A percentile compares a stretch with the other conserved stretches of the same genome.
Evolutionary conservation across 495 filamentous ascomycete genomes (phyloP).

Genomic region (Xylaria sp.): DNA sequence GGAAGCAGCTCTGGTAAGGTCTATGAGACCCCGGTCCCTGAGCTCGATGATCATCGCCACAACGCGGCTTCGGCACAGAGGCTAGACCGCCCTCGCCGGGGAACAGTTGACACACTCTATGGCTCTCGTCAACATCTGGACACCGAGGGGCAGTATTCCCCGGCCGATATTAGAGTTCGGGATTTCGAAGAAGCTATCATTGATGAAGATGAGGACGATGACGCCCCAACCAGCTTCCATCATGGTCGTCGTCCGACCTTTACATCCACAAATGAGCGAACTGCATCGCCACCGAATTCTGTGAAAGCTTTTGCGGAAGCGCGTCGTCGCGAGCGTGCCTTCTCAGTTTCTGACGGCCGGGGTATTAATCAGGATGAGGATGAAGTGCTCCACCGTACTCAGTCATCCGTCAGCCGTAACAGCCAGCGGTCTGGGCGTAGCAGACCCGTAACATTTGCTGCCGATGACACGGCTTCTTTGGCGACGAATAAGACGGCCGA

Average conservation of each 20-base stretch:
- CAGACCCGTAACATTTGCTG: slow-evolving; percentile 51
- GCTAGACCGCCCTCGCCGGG: slow-evolving; percentile 57
- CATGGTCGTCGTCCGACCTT: slow-evolving; percentile 57
- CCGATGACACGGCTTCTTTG: slow-evolving; percentile 55
- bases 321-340: slow-evolving; percentile 62
- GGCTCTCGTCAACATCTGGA: slow-evolving; percentile 52
- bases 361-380: slow-evolving; percentile 61
- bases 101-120: slow-evolving; percentile 61
- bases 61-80: slow-evolving; percentile 73
- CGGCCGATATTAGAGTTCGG: slow-evolving; percentile 42
- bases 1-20: slow-evolving; percentile 53
- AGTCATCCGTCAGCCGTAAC: slow-evolving; percentile 70
- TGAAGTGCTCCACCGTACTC: slow-evolving; percentile 70
- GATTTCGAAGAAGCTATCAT: slow-evolving; percentile 81
- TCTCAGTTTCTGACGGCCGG: slow-evolving; percentile 56
- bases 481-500: slow-evolving; percentile 65
- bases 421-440: slow-evolving; percentile 50
- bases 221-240: slow-evolving; percentile 43
- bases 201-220: slow-evolving; percentile 78
- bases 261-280: slow-evolving; percentile 58
- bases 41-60: slow-evolving; percentile 91
- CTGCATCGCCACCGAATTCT: slow-evolving; percentile 90
- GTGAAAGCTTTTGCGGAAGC: slow-evolving; percentile 95
- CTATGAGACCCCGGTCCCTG: slow-evolving; percentile 80
- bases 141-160: slow-evolving; percentile 43